Base-by-base conservation (phyloP, 2,329 filamentous ascomycete genomes). In the Apiospora pterosperma region DNA sequence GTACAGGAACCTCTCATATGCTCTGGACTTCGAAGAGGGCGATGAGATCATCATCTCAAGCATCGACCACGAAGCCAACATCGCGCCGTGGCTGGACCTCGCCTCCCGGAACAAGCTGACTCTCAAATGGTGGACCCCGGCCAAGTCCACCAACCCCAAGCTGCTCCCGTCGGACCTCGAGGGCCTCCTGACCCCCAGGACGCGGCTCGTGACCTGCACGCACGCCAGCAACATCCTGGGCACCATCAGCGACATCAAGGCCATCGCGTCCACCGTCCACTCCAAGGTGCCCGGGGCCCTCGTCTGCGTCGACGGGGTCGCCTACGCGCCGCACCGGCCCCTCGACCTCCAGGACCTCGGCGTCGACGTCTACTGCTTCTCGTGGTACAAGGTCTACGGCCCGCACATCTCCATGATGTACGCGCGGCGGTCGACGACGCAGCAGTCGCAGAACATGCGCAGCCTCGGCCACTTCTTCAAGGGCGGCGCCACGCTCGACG, bases 21-120 rank as follows among this genome's bases (percentile, higher is more conserved):
- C 85, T 2, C 76, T 90, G 5, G 70, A 74, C 12, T 86, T 89
- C 72, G 70, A 79, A 12, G 73, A 80, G 2, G 86, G 86, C 52
- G 86, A 89, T 66, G 90, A 92, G 72, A 82, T 95, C 60, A 80
- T 96, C 67, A 72, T 94, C 12, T 92, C 90, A 0, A 84, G 84
- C 64, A 80, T 93, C 63, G 91, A 94, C 74, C 91, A 95, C 71
- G 92, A 94, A 77, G 89, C 91, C 41, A 93, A 93, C 73, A 88
- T 92, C 64, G 86, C 89, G 1, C 83, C 91, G 0, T 95, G 91
- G 92, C 78, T 92, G 0, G 84, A 87, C 61, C 82, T 94, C 31
- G 91, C 91, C 2, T 76, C 83, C 36, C 82, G 84, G 16, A 82
- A 87, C 58, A 82, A 84, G 4, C 80, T 92, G 6, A 83, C 77